Percentiles rank a stretch among this genome's conserved stretches.
Evolutionary conservation across 805 yeast genomes (phyloP).

Genomic region (Priceomyces castillae): DNA sequence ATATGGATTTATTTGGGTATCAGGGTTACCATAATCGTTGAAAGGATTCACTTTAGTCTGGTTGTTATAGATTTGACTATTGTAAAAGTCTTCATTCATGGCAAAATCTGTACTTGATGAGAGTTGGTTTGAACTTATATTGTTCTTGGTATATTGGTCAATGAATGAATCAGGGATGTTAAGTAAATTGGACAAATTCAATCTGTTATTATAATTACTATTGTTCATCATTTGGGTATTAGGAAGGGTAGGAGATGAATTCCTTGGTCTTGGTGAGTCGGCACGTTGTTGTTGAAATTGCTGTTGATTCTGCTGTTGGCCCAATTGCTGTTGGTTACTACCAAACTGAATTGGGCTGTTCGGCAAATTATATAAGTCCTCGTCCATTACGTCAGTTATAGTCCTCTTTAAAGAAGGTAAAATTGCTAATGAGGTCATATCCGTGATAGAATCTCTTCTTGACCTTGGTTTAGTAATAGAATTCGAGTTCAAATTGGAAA

Average conservation of each 20-base stretch:
- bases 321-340: conserved; percentile 3
- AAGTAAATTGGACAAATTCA: conserved; percentile 25
- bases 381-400: conserved; percentile 58
- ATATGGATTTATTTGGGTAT: conserved; percentile 18
- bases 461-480: neutral
- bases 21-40: conserved; percentile 41
- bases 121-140: conserved; percentile 4
- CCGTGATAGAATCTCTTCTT: neutral
- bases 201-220: conserved; percentile 15
- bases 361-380: conserved; percentile 49
- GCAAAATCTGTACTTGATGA: conserved; percentile 3
- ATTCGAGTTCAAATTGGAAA: neutral
- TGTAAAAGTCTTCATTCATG: conserved; percentile 6
- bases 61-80: conserved; percentile 1
- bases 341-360: conserved; percentile 16
- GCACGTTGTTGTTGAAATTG: conserved; percentile 6
- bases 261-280: conserved; percentile 10
- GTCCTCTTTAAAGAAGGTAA: conserved; percentile 53
- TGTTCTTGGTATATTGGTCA: conserved; percentile 18
- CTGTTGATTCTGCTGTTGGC: conserved; percentile 2
- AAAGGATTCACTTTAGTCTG: conserved; percentile 27
- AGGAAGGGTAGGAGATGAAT: conserved; percentile 12
- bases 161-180: conserved; percentile 32
- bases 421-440: conserved; percentile 49
- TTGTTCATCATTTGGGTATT: conserved; percentile 8